Conservation (phyloP, 176 grass and related monocot genomes). For the Cenchrus americanus region DNA sequence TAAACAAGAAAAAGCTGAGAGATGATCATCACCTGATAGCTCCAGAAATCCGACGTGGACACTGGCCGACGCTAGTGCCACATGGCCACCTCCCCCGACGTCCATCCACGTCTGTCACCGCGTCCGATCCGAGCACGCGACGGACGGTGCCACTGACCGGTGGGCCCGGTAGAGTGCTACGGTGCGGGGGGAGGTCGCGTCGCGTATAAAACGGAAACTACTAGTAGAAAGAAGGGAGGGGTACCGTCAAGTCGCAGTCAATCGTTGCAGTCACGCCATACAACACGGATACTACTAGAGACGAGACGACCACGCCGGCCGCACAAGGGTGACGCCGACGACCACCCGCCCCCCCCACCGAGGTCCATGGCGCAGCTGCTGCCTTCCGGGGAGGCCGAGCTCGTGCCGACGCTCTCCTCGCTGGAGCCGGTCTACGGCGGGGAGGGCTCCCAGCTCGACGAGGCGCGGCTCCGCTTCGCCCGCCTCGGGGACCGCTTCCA, state of each 20-base stretch:
- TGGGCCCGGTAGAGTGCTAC: background rate
- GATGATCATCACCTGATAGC: background rate
- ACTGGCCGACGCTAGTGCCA: background rate
- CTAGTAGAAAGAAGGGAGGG: background rate
- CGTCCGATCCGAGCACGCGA: background rate
- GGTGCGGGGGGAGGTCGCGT: background rate
- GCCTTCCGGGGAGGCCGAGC: constrained; percentile 39
- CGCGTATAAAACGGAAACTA: background rate
- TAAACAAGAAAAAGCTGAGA: background rate
- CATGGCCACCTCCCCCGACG: background rate
- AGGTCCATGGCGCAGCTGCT: constrained; percentile 32
- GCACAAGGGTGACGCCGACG: background rate
- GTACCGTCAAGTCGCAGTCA: constrained; percentile 10
- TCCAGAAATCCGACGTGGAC: background rate
- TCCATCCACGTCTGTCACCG: background rate
- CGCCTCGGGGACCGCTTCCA: constrained; percentile 73
- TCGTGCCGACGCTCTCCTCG: constrained; percentile 66
- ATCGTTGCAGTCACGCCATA: constrained; percentile 30
- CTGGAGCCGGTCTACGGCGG: constrained; percentile 78
- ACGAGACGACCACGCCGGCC: constrained; percentile 9
- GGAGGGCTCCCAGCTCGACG: constrained; percentile 68
- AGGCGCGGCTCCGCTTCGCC: constrained; percentile 79
- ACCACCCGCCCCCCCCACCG: background rate
- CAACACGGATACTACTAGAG: constrained; percentile 37
- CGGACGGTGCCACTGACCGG: background rate